These are phyloP conservation scores for Plasmopara viticola DNA, from an alignment of 352 stramenopile genomes.

Conservation along the genomic window DNA sequence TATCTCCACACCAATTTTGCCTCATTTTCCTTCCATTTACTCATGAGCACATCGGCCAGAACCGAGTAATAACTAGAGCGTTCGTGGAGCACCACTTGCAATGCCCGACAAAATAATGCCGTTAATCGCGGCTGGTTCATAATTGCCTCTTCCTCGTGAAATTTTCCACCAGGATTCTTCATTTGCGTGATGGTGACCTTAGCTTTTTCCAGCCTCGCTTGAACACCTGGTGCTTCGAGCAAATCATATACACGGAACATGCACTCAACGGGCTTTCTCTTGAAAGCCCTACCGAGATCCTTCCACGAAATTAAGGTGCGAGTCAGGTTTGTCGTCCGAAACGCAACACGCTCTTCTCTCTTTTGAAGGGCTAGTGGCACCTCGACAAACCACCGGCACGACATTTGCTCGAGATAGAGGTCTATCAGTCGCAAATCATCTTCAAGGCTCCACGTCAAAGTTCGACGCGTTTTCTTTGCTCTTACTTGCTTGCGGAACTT, in stretches of 20 bases:
- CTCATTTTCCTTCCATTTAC: conserved; percentile 60
- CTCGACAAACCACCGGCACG: conserved; percentile 72
- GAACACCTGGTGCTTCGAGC: conserved; percentile 48
- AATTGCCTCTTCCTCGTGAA: conserved; percentile 64
- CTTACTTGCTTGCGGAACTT: conserved; percentile 43
- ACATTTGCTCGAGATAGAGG: conserved; percentile 67
- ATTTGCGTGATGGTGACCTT: conserved; percentile 54
- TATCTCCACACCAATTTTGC: conserved; percentile 83
- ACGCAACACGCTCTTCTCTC: conserved; percentile 55
- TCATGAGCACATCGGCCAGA: conserved; percentile 69
- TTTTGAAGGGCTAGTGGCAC: conserved; percentile 62
- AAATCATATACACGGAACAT: conserved; percentile 67
- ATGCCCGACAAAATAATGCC: conserved; percentile 52
- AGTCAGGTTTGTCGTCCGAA: conserved; percentile 47
- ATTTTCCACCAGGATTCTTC: conserved; percentile 65
- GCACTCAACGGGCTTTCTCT: conserved; percentile 61
- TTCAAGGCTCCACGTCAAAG: conserved; percentile 55
- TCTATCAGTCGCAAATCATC: conserved; percentile 64
- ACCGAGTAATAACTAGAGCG: conserved; percentile 62
- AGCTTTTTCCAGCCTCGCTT: conserved; percentile 49
- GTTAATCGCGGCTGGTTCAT: conserved; percentile 52
- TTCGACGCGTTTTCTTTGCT: conserved; percentile 46
- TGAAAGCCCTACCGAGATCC: conserved; percentile 41
- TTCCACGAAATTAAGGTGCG: conserved; percentile 74
- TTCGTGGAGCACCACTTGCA: conserved; percentile 81